Evolutionary conservation across 2,329 filamentous ascomycete species (phyloP), one percentile per base, ranked within the genome.

Genomic region (Ophiobolus disseminans): DNA sequence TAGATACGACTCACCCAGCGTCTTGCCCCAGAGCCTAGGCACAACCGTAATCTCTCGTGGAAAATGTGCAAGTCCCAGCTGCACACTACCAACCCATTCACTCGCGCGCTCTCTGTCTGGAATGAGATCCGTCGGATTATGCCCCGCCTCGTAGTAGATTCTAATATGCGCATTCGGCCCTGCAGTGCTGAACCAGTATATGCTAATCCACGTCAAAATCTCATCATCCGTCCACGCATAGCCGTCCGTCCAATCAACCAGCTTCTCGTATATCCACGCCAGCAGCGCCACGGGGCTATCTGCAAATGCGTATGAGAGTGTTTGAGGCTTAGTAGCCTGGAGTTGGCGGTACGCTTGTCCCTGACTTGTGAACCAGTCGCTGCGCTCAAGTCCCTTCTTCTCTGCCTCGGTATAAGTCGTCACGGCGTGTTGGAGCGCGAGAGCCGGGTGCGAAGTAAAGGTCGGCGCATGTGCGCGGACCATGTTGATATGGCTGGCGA

Each of bases 251-350:
- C 89, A 93, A 59, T 89, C 86, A 57, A 87, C 83, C 28, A 93
- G 74, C 67, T 93, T 93, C 73, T 93, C 90, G 57, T 89, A 89
- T 25, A 93, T 85, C 90, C 90, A 94, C 0, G 87, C 83, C 1
- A 93, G 76, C 3, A 91, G 74, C 0, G 82, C 87, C 0, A 89
- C 82, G 0, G 89, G 90, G 5, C 82, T 86, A 65, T 91, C 88
- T 0, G 82, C 78, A 3, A 92, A 76, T 0, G 78, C 84, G 62
- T 89, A 90, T 0, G 86, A 86, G 0, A 92, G 65, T 0, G 89
- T 93, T 41, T 90, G 84, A 0, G 90, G 89, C 48, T 87, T 86
- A 0, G 88, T 91, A 10, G 75, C 73, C 59, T 90, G 87, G 50
- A 82, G 72, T 1, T 77, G 50, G 54, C 81, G 78, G 66, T 90